Conservation (phyloP, 192 early-diverging fungal genomes). For the Coemansia sp. region DNA sequence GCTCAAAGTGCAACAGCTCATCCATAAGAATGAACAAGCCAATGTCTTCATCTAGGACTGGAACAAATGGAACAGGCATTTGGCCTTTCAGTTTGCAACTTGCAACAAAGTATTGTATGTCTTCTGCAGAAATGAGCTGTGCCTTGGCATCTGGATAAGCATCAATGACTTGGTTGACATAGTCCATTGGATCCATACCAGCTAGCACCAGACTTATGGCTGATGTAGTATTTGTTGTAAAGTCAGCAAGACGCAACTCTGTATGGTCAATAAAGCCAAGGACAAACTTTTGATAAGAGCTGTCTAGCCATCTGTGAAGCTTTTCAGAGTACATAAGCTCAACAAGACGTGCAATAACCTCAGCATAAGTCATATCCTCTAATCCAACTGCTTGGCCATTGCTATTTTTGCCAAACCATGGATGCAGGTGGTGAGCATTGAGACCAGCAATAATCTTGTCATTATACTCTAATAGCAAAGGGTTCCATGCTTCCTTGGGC, state of each 20-base stretch:
- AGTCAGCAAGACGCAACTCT: constrained; percentile 86
- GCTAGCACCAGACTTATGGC: not conserved
- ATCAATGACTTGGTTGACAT: constrained; percentile 36
- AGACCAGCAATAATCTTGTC: constrained; percentile 87
- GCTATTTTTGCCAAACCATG: constrained; percentile 89
- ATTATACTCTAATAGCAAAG: too few relatives aligned
- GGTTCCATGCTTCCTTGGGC: too few relatives aligned
- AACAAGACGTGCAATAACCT: constrained; percentile 78
- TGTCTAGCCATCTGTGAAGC: constrained; percentile 79
- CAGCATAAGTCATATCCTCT: constrained; percentile 91
- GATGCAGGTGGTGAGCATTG: constrained; percentile 91
- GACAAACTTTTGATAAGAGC: constrained; percentile 65
- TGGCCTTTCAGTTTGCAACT: constrained; percentile 54
- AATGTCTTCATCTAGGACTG: constrained; percentile 81
- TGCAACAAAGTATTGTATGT: constrained; percentile 44
- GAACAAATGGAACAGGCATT: constrained; percentile 95
- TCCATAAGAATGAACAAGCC: too few relatives aligned
- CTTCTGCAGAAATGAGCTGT: constrained; percentile 43
- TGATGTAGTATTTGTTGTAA: constrained; percentile 14
- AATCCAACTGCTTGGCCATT: constrained; percentile 73
- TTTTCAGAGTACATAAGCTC: constrained; percentile 78
- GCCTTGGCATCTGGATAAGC: constrained; percentile 11
- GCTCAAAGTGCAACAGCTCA: too few relatives aligned
- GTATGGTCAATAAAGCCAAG: constrained; percentile 79
- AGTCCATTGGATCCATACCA: constrained; percentile 3